Conservation (phyloP, 2,329 filamentous ascomycete species). For the Byssochlamys sp. region DNA sequence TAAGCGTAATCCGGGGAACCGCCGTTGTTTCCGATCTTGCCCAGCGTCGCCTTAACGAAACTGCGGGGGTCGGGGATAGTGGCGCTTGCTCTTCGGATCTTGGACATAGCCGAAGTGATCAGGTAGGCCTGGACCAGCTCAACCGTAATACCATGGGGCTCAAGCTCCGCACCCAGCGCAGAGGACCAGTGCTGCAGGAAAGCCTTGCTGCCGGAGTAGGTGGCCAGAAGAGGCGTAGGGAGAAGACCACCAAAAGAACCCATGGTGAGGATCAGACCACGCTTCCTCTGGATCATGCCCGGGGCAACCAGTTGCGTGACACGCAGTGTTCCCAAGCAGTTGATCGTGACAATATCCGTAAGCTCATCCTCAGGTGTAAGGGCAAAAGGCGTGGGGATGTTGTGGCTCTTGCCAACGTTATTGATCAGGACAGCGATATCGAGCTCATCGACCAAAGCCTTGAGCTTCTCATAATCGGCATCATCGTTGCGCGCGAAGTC, state of each 20-base stretch:
- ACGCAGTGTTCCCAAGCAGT: slow-evolving; percentile 81
- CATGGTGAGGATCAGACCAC: slow-evolving; percentile 90
- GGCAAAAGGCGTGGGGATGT: slow-evolving; percentile 79
- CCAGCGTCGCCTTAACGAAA: slow-evolving; percentile 70
- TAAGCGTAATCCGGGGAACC: slow-evolving; percentile 68
- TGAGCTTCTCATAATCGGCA: slow-evolving; percentile 66
- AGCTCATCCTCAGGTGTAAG: slow-evolving; percentile 72
- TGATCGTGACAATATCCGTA: slow-evolving; percentile 84
- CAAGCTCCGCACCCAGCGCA: slow-evolving; percentile 72
- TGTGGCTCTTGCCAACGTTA: slow-evolving; percentile 92
- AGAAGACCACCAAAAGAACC: slow-evolving; percentile 89
- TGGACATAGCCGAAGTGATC: slow-evolving; percentile 93
- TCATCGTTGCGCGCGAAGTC: slow-evolving; percentile 77
- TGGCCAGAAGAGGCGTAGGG: slow-evolving; percentile 83
- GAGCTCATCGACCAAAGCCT: slow-evolving; percentile 57
- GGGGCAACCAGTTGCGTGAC: slow-evolving; percentile 78
- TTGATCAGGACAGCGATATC: slow-evolving; percentile 86
- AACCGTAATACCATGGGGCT: slow-evolving; percentile 72
- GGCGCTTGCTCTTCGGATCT: slow-evolving; percentile 69
- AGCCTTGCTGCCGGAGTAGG: slow-evolving; percentile 94
- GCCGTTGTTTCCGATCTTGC: slow-evolving; percentile 69
- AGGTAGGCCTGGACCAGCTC: slow-evolving; percentile 86
- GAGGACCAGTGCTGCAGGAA: slow-evolving; percentile 96
- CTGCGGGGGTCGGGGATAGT: slow-evolving; percentile 70
- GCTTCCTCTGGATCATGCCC: slow-evolving; percentile 71